Percentiles rank a stretch among this genome's conserved stretches.
Conservation (phyloP, 192 early-diverging fungal species). For the Linnemannia exigua region DNA sequence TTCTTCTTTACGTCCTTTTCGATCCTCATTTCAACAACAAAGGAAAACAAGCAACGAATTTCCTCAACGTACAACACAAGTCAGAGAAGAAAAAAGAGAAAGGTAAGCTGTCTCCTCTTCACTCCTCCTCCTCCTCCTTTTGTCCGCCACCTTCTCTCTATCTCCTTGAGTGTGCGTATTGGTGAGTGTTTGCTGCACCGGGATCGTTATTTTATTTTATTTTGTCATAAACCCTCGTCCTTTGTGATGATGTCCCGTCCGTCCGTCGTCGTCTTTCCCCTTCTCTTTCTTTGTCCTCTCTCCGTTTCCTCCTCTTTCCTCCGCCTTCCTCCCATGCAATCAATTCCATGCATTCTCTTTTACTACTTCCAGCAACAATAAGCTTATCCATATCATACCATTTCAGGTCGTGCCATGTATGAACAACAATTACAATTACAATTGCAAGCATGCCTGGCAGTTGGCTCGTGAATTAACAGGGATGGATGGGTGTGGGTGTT, state of each 20-base stretch:
- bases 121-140: not conserved
- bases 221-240: not conserved
- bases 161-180: not conserved
- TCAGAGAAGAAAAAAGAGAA: not conserved
- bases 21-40: not conserved
- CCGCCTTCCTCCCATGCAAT: not conserved
- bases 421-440: not conserved
- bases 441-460: not conserved
- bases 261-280: no score
- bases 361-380: not conserved
- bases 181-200: not conserved
- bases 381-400: no score
- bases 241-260: no score
- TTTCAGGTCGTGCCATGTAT: no score
- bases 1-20: not conserved
- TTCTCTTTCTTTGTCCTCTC: not conserved
- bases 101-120: constrained; percentile 5
- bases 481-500: not conserved
- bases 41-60: not conserved
- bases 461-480: not conserved
- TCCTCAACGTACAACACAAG: not conserved
- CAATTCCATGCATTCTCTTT: not conserved
- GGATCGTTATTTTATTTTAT: constrained; percentile 4
- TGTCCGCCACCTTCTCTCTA: not conserved
- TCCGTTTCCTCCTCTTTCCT: not conserved